These are phyloP conservation scores for Lichtheimia ornata DNA, from an alignment of 371 early-diverging fungal species.

Conservation along the genomic window DNA sequence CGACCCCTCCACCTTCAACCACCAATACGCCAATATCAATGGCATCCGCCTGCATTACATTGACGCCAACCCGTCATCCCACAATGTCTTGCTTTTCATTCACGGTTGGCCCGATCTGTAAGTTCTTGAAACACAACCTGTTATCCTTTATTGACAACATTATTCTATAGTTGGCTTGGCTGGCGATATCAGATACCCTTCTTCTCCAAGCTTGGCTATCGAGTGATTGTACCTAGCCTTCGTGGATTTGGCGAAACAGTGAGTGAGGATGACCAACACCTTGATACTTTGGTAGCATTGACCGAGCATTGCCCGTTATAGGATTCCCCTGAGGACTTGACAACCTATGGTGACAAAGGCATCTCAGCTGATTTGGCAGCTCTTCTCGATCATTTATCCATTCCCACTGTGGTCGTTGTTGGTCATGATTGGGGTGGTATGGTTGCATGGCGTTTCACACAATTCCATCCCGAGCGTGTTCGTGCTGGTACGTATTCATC, in stretches of 20 bases:
- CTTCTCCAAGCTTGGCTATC: conserved; percentile 66
- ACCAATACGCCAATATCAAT: conserved; percentile 38
- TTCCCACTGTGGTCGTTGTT: conserved; percentile 62
- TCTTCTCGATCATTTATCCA: conserved; percentile 61
- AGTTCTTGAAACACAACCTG: neutral
- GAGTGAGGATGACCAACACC: conserved; percentile 13
- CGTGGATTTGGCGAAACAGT: conserved; percentile 75
- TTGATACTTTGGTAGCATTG: neutral
- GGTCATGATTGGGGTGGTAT: conserved; percentile 84
- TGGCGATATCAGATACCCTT: conserved; percentile 77
- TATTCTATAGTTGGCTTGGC: conserved; percentile 13
- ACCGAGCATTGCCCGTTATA: conserved; percentile 13
- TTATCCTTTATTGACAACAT: neutral
- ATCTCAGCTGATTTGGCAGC: conserved; percentile 56
- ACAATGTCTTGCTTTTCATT: conserved; percentile 53
- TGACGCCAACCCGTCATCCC: conserved; percentile 61
- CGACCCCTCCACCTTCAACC: conserved; percentile 46
- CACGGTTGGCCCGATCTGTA: conserved; percentile 78
- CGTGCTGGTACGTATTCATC: conserved; percentile 27
- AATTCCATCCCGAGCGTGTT: conserved; percentile 68
- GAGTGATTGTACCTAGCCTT: conserved; percentile 70
- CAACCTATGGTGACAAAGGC: conserved; percentile 55
- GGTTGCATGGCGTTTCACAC: conserved; percentile 67
- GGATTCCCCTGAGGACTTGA: conserved; percentile 51
- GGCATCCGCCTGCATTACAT: conserved; percentile 64